Percentiles rank a stretch among this genome's conserved stretches.
Conservation (phyloP, 805 yeast species). For the Candida andamanensis region DNA sequence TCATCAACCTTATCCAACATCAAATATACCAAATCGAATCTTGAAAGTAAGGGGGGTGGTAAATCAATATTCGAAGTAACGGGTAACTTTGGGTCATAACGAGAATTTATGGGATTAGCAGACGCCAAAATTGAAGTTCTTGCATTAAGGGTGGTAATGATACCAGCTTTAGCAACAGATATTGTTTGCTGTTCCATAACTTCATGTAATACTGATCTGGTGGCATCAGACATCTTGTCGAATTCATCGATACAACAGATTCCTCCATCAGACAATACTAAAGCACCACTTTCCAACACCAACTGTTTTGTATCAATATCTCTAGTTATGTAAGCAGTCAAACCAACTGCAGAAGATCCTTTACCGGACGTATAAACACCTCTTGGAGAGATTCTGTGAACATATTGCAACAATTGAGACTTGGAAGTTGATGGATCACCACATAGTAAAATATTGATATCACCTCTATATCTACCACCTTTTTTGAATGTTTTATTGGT, state of each 20-base stretch:
- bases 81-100: slow-evolving; percentile 91
- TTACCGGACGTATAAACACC: slow-evolving; percentile 98
- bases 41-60: slow-evolving; percentile 91
- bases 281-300: slow-evolving; percentile 93
- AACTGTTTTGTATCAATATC: slow-evolving; percentile 91
- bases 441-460: slow-evolving; percentile 82
- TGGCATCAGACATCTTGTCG: slow-evolving; percentile 93
- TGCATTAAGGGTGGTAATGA: slow-evolving; percentile 93
- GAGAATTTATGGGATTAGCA: slow-evolving; percentile 94
- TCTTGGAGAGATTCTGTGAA: slow-evolving; percentile 95
- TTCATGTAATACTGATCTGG: slow-evolving; percentile 93
- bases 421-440: slow-evolving; percentile 99
- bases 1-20: slow-evolving; percentile 92
- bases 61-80: slow-evolving; percentile 93
- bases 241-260: slow-evolving; percentile 98
- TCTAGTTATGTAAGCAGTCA: slow-evolving; percentile 93
- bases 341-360: slow-evolving; percentile 98
- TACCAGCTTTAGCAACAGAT: slow-evolving; percentile 97
- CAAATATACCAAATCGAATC: slow-evolving; percentile 91
- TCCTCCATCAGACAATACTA: slow-evolving; percentile 96
- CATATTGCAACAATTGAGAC: slow-evolving; percentile 90
- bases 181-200: slow-evolving; percentile 99
- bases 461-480: slow-evolving; percentile 96
- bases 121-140: slow-evolving; percentile 93
- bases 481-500: slow-evolving; percentile 81